Base-by-base conservation (phyloP, 1,139 yeast genomes). In the Taphrina pruni region DNA sequence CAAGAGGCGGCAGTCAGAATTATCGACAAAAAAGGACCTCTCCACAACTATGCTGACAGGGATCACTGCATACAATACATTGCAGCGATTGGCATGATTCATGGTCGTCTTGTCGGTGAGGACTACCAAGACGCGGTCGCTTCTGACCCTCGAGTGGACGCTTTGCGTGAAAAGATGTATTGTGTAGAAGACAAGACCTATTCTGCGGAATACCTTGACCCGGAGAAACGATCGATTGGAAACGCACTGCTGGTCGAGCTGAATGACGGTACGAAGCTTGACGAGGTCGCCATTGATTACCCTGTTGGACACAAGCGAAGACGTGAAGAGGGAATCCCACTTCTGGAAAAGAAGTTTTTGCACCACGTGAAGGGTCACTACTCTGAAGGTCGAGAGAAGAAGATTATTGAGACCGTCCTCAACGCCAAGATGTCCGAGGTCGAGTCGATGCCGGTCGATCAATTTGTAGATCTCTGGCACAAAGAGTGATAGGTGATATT, bases 21-120 rank as follows among this genome's bases (percentile, higher is more conserved):
- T 74, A 85, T 85, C 71, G 86, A 85, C 77, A 85, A 85, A 77
- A 78, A 78, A 72, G 88, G 88, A 6, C 87, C 87, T 35, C 77
- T 85, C 67, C 81, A 85, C 78, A 85, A 85, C 78, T 85, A 85
- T 73, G 88, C 88, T 45, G 88, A 85, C 76, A 81, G 88, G 72
- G 88, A 85, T 74, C 88, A 85, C 76, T 85, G 88, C 76, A 83
- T 85, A 71, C 88, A 85, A 75, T 85, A 85, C 77, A 85, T 85
- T 87, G 81, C 82, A 60, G 88, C 88, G 35, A 75, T 85, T 56
- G 87, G 88, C 50, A 76, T 85, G 72, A 80, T 85, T 70, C 78
- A 81, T 73, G 88, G 88, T 60, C 81, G 85, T 68, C 77, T 85
- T 64, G 83, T 86, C 48, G 87, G 87, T 8, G 85, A 83, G 73